These are phyloP conservation scores for Oidium heveae DNA, from an alignment of 2,329 filamentous ascomycete genomes.

Conservation along the genomic window DNA sequence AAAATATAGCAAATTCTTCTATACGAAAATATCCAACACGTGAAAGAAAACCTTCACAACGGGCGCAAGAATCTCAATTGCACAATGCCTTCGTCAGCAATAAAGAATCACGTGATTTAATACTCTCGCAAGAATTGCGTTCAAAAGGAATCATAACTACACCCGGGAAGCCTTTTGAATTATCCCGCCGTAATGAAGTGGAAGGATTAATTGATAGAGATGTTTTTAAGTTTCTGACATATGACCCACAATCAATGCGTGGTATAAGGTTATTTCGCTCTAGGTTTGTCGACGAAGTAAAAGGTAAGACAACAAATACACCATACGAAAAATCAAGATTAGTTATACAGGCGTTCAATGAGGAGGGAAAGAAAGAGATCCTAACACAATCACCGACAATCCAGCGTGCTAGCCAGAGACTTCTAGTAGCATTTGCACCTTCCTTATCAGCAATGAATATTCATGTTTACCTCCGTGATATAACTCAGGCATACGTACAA, in stretches of 20 bases:
- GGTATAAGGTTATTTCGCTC: not conserved
- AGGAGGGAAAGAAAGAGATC: conserved; percentile 2
- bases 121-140: not conserved
- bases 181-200: not conserved
- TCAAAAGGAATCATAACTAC: not conserved
- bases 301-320: not conserved
- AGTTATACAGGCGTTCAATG: conserved; percentile 2
- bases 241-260: not conserved
- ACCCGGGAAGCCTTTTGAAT: not conserved
- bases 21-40: too few species aligned
- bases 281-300: not conserved
- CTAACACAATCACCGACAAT: conserved; percentile 3
- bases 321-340: not conserved
- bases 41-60: too few species aligned
- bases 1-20: too few species aligned
- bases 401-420: conserved; percentile 1
- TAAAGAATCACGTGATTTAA: too few species aligned
- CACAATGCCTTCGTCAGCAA: too few species aligned
- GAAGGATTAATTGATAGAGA: not conserved
- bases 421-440: not conserved
- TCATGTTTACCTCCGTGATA: not conserved
- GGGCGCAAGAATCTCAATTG: too few species aligned
- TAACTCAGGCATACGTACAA: not conserved
- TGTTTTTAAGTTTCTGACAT: not conserved
- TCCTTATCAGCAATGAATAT: not conserved